A percentile compares a stretch with the other conserved stretches of the same genome.
Conservation (phyloP, 768 basidiomycete species). For the Boletus vinaceobasis region DNA sequence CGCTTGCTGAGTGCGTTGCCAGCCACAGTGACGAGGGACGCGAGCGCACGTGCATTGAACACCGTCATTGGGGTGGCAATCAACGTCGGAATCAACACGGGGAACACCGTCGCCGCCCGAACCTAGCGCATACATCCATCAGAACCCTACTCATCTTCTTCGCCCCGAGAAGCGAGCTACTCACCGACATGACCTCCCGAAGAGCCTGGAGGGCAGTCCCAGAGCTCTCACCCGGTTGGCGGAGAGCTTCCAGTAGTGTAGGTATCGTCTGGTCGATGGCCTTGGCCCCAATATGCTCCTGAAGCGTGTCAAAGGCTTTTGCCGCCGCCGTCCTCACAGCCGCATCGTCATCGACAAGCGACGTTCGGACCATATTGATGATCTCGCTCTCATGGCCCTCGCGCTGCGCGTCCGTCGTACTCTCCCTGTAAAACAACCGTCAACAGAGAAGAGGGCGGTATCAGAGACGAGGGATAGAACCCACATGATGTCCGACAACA, state of each 20-base stretch:
- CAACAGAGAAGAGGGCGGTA: neutral
- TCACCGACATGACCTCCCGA: conserved; percentile 89
- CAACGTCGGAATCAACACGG: conserved; percentile 90
- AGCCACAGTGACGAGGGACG: conserved; percentile 89
- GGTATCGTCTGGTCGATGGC: conserved; percentile 98
- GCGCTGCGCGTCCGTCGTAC: conserved; percentile 75
- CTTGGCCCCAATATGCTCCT: conserved; percentile 84
- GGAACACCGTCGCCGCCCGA: conserved; percentile 93
- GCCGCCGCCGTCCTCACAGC: conserved; percentile 89
- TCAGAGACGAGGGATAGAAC: conserved; percentile 21
- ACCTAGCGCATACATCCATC: conserved; percentile 47
- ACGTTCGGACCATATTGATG: conserved; percentile 75
- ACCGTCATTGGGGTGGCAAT: conserved; percentile 87
- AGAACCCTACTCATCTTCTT: neutral
- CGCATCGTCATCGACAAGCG: conserved; percentile 85
- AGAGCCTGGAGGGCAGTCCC: conserved; percentile 93
- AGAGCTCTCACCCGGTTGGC: conserved; percentile 90
- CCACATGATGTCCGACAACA: conserved; percentile 86
- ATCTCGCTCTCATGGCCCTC: conserved; percentile 89
- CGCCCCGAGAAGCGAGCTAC: conserved; percentile 16
- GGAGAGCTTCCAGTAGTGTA: conserved; percentile 87
- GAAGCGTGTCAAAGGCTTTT: conserved; percentile 84
- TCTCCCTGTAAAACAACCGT: conserved; percentile 56
- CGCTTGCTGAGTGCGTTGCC: conserved; percentile 86
- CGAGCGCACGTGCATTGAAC: conserved; percentile 92